These are phyloP conservation scores for Coemansia sp. DNA, from an alignment of 192 early-diverging fungal species.

Conservation along the genomic window DNA sequence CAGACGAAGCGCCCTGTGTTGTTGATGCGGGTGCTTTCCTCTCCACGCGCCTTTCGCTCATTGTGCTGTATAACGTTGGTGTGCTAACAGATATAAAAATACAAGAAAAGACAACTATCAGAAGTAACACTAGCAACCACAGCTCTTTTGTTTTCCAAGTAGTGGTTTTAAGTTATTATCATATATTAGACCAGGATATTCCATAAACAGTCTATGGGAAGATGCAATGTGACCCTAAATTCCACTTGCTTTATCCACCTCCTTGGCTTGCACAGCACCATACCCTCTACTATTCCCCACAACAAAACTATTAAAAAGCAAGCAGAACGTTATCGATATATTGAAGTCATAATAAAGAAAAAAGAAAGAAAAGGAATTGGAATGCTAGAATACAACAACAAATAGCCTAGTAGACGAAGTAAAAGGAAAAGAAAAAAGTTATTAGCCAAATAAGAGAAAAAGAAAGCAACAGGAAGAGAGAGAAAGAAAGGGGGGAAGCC, in stretches of 20 bases:
- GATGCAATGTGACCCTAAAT: neutral
- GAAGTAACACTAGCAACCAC: too few species aligned
- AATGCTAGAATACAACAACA: constrained; percentile 13
- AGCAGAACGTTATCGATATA: constrained; percentile 9
- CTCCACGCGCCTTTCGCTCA: neutral
- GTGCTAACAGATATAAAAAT: neutral
- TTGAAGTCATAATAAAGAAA: constrained; percentile 8
- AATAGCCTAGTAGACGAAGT: constrained; percentile 6
- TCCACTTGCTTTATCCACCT: too few species aligned
- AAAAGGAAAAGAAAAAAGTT: constrained; percentile 3
- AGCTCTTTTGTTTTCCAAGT: neutral
- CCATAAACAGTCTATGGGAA: neutral
- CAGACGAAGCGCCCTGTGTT: neutral
- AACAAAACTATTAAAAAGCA: neutral
- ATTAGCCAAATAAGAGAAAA: constrained; percentile 17
- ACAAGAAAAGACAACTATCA: neutral
- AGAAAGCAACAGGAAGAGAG: neutral
- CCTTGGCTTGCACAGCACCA: too few species aligned
- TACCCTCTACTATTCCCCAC: too few species aligned
- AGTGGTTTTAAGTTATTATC: neutral
- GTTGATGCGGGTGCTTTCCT: neutral
- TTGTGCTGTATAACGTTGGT: neutral
- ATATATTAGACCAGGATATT: neutral
- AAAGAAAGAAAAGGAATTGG: constrained; percentile 2
- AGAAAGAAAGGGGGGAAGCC: too few species aligned